A percentile compares a stretch with the other conserved stretches of the same genome.
These are phyloP conservation scores for Trichoderma sp. DNA, from an alignment of 2,329 filamentous ascomycete species.

Conservation along the genomic window DNA sequence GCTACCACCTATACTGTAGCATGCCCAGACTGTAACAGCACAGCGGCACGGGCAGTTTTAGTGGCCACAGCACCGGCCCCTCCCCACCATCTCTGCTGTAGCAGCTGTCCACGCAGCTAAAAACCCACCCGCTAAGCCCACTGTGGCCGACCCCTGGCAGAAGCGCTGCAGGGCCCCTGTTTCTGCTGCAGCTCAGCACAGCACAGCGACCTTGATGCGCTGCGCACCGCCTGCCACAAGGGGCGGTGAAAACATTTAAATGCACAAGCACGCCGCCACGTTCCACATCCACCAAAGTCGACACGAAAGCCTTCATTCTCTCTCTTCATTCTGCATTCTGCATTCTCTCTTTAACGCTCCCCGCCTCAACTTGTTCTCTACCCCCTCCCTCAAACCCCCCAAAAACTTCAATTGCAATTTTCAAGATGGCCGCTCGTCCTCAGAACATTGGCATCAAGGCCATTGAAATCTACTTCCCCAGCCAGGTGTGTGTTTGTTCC, in stretches of 20 bases:
- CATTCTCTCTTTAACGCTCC: slow-evolving; percentile 1
- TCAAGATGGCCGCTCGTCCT: slow-evolving; percentile 68
- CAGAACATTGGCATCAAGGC: slow-evolving; percentile 91
- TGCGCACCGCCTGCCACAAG: slow-evolving; percentile 21
- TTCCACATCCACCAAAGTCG: not conserved
- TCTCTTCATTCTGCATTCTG: slow-evolving; percentile 16
- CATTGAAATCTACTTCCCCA: slow-evolving; percentile 87
- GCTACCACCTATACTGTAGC: no score
- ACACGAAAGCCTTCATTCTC: not conserved
- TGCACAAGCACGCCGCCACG: slow-evolving; percentile 6
- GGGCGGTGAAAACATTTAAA: slow-evolving; percentile 24
- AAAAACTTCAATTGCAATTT: not conserved
- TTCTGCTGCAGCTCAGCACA: not conserved
- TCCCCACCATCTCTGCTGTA: slow-evolving; percentile 1
- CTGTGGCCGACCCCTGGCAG: slow-evolving; percentile 9
- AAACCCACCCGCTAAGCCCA: not conserved
- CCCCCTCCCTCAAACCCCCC: not conserved
- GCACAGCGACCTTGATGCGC: not conserved
- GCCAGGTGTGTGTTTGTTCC: slow-evolving; percentile 64
- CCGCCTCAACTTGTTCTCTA: not conserved
- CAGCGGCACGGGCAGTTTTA: no score
- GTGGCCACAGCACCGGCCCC: not conserved
- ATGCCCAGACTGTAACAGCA: not conserved
- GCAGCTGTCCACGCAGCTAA: not conserved
- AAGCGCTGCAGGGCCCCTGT: not conserved